phyloP scores from a whole-genome alignment of 805 yeast genomes.

The Naumovozyma castellii region DNA sequence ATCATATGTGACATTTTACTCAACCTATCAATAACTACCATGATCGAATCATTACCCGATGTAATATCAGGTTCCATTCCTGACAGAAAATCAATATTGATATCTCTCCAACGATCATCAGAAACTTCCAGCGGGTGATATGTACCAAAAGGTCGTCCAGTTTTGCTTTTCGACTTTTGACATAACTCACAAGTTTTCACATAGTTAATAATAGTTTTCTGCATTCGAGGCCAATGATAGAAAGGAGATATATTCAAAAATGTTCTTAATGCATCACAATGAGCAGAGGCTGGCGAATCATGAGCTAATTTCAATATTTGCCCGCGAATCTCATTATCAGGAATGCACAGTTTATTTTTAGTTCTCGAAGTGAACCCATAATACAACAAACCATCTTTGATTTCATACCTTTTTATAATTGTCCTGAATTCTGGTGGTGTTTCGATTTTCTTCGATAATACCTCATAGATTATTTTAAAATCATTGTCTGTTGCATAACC shows the following conservation, averaged over 20 bases:
- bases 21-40: slow-evolving; percentile 1
- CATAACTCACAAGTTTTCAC: neutral
- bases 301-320: neutral
- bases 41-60: neutral
- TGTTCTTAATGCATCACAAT: slow-evolving; percentile 1
- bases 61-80: neutral
- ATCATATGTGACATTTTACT: neutral
- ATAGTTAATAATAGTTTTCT: neutral
- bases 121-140: slow-evolving; percentile 1
- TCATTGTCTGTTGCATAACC: no score
- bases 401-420: no score
- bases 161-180: neutral
- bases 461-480: neutral
- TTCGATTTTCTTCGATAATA: neutral
- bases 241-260: neutral
- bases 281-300: slow-evolving; percentile 1
- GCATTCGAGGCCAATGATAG: slow-evolving; percentile 2
- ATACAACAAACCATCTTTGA: neutral
- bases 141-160: slow-evolving; percentile 1
- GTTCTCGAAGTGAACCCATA: no score
- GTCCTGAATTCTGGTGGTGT: neutral
- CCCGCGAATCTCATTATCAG: neutral
- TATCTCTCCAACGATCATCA: neutral
- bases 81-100: slow-evolving; percentile 1
- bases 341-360: neutral